Conservation (phyloP, 78 protist genomes). For the Cavenderia fasciculata region DNA sequence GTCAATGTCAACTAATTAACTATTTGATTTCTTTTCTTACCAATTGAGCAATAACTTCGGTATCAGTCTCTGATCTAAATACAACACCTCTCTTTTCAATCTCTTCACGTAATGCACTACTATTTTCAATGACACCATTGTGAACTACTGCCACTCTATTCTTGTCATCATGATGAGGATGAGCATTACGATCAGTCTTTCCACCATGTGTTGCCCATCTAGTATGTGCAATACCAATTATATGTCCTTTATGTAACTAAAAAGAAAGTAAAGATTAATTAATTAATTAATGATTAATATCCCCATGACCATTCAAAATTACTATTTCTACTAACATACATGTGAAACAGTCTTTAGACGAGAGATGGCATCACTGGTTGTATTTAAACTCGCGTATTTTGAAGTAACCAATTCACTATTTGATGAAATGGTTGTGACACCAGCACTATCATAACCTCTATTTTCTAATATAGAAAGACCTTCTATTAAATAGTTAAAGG, state of each 20-base stretch:
- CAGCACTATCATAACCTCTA: slow-evolving; percentile 79
- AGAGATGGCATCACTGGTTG: slow-evolving; percentile 78
- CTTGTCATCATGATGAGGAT: slow-evolving; percentile 81
- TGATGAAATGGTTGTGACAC: slow-evolving; percentile 72
- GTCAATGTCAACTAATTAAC: not conserved
- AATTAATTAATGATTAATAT: not conserved
- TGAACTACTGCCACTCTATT: slow-evolving; percentile 82
- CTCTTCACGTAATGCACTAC: slow-evolving; percentile 36
- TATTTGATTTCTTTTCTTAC: not conserved
- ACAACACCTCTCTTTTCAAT: slow-evolving; percentile 68
- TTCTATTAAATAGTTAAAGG: slow-evolving; percentile 51
- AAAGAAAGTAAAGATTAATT: not conserved
- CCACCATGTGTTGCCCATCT: slow-evolving; percentile 90
- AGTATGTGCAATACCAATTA: slow-evolving; percentile 81
- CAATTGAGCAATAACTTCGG: slow-evolving; percentile 95
- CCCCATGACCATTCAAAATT: not conserved
- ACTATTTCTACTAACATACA: slow-evolving; percentile 17
- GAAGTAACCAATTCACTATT: slow-evolving; percentile 59
- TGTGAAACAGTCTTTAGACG: slow-evolving; percentile 54
- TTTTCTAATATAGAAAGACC: slow-evolving; percentile 76
- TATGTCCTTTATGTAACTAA: slow-evolving; percentile 78
- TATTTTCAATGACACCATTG: slow-evolving; percentile 83
- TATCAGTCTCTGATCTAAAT: slow-evolving; percentile 95
- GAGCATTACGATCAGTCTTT: slow-evolving; percentile 79
- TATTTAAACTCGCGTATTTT: slow-evolving; percentile 76